Base-by-base conservation (phyloP, 345 rosid genomes). In the Luvunga scandens region DNA sequence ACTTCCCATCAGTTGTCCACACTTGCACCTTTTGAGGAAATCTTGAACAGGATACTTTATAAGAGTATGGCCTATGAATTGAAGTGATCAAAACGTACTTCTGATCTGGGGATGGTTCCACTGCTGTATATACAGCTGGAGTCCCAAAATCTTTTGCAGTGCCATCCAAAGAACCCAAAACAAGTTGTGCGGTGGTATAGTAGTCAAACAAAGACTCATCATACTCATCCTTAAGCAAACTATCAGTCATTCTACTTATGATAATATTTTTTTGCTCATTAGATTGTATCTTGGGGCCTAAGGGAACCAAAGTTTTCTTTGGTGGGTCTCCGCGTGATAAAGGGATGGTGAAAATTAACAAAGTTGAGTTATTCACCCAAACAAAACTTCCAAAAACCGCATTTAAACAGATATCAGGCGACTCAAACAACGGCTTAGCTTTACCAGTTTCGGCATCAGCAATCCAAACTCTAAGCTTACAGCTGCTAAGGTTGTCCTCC, bases 161-260 rank as follows among this genome's bases (percentile, higher is more conserved):
- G n/a, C 99, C 98, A 84, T 96, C 91, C 85, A 94, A 80, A 77
- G 97, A 89, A 80, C 78, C 97, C 86, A 94, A 67, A 55, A 91
- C 87, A 69, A 96, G 94, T 82, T 94, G 99, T 36, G 97, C 87
- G 27, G 90, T 92, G 62, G 98, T 90, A 80, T 91, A 96, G 81
- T 92, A 96, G 83, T 96, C 98, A 79, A 94, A 96, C 55, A 96
- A 88, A 78, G 92, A 95, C 78, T 90, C 98, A 83, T 96, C 98
- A 73, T 92, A 90, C 79, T 94, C 95, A 86, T 96, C 97, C 87
- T 96, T 94, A 60, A 96, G 86, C 84, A 96, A 85, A 85, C 92
- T 97, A 80, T 94, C 98, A 76, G 91, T 94, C 14, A 98, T 94
- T 82, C 97, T 85, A 60, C 91, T 94, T 84, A 94, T 98, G 77